Evolutionary conservation across 495 filamentous ascomycete genomes (phyloP), one percentile per base, ranked within the genome.

Genomic region (Penicillium waksmanii): DNA sequence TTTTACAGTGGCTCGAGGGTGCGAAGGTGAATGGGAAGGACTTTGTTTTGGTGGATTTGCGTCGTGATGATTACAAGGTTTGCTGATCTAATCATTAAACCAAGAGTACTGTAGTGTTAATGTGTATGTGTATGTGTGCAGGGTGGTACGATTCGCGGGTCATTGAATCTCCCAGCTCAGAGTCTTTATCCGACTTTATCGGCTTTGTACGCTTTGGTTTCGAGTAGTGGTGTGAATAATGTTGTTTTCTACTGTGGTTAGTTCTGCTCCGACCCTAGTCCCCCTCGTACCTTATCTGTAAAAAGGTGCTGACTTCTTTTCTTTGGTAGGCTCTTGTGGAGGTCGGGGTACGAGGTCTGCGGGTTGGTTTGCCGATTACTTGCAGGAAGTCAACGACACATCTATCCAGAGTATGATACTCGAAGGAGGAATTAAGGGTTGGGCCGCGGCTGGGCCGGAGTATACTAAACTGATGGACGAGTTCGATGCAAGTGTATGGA

Each of bases 91-190:
- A 23, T 3, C 23, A 23, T 23, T 3, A 23, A 23, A 21, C 3
- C 3, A 3, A 21, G 21, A 21, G 3, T 23, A 23, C 23, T 3
- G 23, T 23, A 38, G 11, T 57, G 36, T 44, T 44, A 19, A 44
- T 19, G 17, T 44, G n/a, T 40, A 44, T 19, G 17, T 44, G n/a
- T 40, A 13, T n/a, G 9, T 52, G 1, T 38, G 7, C 60, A 88
- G 85, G 89, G 89, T 27, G 89, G 89, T 18, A 88, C 87, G 1
- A 89, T 92, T 54, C 77, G 72, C 36, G 80, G 81, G 11, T 88
- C 88, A 7, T 74, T 92, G 68, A 92, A 91, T 66, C 80, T 92
- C 5, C 88, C 89, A 1, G 88, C 87, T 1, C 87, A 91, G 62
- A 86, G 78, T 61, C 73, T 91, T 0, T 85, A 84, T 54, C 79